Evolutionary conservation across 2,329 filamentous ascomycete species (phyloP), one percentile per base, ranked within the genome.

Genomic region (Alternaria brassicicola): DNA sequence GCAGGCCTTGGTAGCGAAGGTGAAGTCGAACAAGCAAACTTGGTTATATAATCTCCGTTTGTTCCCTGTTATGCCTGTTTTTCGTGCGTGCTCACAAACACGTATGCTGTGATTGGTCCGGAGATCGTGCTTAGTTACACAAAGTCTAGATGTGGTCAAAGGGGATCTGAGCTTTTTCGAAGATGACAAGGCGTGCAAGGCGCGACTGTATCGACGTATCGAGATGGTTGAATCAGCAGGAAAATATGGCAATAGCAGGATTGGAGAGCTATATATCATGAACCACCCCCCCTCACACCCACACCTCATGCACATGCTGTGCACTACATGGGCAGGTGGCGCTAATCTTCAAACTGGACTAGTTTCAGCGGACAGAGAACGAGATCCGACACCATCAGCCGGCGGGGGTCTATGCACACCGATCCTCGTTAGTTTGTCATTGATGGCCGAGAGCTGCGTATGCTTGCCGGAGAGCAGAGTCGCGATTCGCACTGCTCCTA

Each of bases 81-180:
- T 49, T 30, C 28, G 38, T 45, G n/a, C 28, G 33, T 61, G 64
- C 64, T 67, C 66, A 68, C 63, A 66, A 69, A 62, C 68, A 61
- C 53, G 55, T 50, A 41, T 45, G 57, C 33, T 48, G 46, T 65
- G 57, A 63, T 70, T 70, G 67, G 67, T 59, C 58, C 47, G 42
- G 13, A 45, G 38, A 30, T 13, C 49, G 46, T 35, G 52, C 55
- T 64, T 50, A 56, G 43, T 31, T 46, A 52, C 54, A 39, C 39
- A n/a, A 36, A 42, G 45, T 23, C 28, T 43, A 23, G 21, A 41
- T 33, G 52, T 19, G 28, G 21, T 26, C n/a, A 30, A 35, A 30
- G 42, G n/a, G 13, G 19, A 52, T 38, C 9, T 38, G 39, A 9
- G n/a, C 26, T 25, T 28, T 31, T 33, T n/a, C 25, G 13, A 26